Evolutionary conservation across 2,329 filamentous ascomycete genomes (phyloP).

Genomic region (Aspergillus puulaauensis): DNA sequence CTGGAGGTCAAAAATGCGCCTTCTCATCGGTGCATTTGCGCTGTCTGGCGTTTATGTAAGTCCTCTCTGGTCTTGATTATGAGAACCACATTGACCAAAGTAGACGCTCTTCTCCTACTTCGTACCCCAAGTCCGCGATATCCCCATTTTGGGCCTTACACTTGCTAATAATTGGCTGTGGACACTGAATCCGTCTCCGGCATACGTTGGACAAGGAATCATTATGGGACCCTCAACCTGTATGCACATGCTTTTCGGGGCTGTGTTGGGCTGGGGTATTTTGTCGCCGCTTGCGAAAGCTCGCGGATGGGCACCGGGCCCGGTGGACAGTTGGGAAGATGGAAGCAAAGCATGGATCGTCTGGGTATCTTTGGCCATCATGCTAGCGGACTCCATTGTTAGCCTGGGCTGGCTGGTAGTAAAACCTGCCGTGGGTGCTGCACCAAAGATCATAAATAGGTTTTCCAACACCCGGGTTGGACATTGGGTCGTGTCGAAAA

Average conservation of each 20-base stretch:
- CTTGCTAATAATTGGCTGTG: constrained; percentile 84
- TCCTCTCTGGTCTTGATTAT: constrained; percentile 8
- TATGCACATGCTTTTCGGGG: constrained; percentile 90
- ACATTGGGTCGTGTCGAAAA: constrained; percentile 26
- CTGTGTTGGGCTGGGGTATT: constrained; percentile 84
- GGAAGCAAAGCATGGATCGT: constrained; percentile 99
- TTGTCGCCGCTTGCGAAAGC: constrained; percentile 85
- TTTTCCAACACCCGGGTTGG: constrained; percentile 30
- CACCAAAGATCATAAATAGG: constrained; percentile 33
- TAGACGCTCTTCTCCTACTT: constrained; percentile 89
- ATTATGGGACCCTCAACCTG: constrained; percentile 98
- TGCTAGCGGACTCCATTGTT: constrained; percentile 90
- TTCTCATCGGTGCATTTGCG: constrained; percentile 60
- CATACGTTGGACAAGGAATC: constrained; percentile 94
- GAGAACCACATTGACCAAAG: constrained; percentile 14
- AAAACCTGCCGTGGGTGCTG: constrained; percentile 58
- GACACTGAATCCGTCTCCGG: constrained; percentile 95
- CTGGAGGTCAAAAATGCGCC: constrained; percentile 62
- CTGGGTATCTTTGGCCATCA: constrained; percentile 93
- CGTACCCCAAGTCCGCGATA: constrained; percentile 74
- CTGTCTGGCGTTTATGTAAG: constrained; percentile 57
- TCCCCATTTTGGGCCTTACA: constrained; percentile 79
- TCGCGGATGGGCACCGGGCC: constrained; percentile 84
- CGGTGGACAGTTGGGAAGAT: constrained; percentile 82
- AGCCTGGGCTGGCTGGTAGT: constrained; percentile 78